Evolutionary conservation across 2,329 filamentous ascomycete species (phyloP), one percentile per base, ranked within the genome.

Genomic region (Colletotrichum kahawae): DNA sequence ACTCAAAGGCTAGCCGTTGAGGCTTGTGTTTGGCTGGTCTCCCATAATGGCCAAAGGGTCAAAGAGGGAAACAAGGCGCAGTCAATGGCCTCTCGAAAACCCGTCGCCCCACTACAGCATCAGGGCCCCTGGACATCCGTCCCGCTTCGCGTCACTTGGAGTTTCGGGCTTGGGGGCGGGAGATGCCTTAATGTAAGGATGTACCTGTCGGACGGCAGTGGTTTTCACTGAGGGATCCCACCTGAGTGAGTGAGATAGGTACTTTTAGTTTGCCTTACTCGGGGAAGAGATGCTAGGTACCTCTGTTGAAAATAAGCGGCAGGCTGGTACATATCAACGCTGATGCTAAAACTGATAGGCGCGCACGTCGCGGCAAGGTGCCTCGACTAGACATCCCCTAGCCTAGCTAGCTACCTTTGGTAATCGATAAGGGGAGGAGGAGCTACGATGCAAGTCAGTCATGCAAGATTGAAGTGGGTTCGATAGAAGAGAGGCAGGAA

Each of bases 111-210:
- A 75, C 73, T 64, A 34, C 68, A 67, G 21, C 73, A 75, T 67
- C 70, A 60, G 59, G 54, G 36, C 70, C 63, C 70, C 71, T 74
- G 71, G 60, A 16, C 38, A 51, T 56, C 71, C 62, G 74, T 74
- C 62, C 74, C 70, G 71, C 60, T 75, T 76, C 71, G 74, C 65
- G 65, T 76, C 66, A 76, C 71, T 63, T 76, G 57, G 34, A 70
- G 74, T 76, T 76, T 76, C 74, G 74, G 74, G 65, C 66, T 75
- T 57, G 56, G 63, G 62, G 69, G 68, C 72, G 68, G 68, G 43
- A 71, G 62, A 29, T 67, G 31, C 68, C 68, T 70, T 67, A 63
- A 63, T 63, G 57, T 59, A 71, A 70, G 48, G 54, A 24, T 57
- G 48, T 24, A 68, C 43, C 64, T 67, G 64, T 24, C 43, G 13